These are phyloP conservation scores for Pilatotrama ljubarskyi DNA, from an alignment of 768 basidiomycete genomes.

Conservation along the genomic window DNA sequence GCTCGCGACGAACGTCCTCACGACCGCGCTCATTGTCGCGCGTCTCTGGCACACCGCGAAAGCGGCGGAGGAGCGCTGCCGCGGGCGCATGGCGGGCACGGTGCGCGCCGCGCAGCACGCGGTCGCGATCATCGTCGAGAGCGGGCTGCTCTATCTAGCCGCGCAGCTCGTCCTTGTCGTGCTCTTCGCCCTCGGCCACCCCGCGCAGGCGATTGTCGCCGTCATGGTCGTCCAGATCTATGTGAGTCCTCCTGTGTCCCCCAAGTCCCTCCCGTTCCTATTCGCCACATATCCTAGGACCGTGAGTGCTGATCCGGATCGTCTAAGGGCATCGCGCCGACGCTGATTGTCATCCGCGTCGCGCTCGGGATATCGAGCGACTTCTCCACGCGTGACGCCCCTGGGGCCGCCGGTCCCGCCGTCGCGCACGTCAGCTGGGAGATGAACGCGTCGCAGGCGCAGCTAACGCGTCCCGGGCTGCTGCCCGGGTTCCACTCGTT, in stretches of 20 bases:
- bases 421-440: slow-evolving; percentile 3
- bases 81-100: slow-evolving; percentile 26
- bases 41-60: slow-evolving; percentile 38
- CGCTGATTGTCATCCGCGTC: slow-evolving; percentile 24
- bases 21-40: slow-evolving; percentile 42
- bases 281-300: slow-evolving; percentile 21
- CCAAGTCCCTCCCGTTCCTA: slow-evolving; percentile 16
- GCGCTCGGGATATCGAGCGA: slow-evolving; percentile 20
- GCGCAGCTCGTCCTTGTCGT: slow-evolving; percentile 41
- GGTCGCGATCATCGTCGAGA: slow-evolving; percentile 37
- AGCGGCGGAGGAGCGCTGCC: background rate
- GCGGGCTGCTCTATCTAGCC: slow-evolving; percentile 39
- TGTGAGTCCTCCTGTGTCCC: slow-evolving; percentile 35
- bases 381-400: background rate
- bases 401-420: background rate
- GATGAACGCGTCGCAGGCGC: background rate
- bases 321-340: slow-evolving; percentile 27
- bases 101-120: slow-evolving; percentile 18
- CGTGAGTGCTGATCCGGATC: slow-evolving; percentile 38
- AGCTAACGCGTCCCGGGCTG: background rate
- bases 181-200: slow-evolving; percentile 35
- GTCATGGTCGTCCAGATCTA: slow-evolving; percentile 42
- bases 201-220: slow-evolving; percentile 38
- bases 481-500: background rate
- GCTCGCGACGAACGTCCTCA: slow-evolving; percentile 42